Evolutionary conservation across 257 asterid genomes (phyloP), one percentile per base, ranked within the genome.

Genomic region (Buddleja alternifolia): DNA sequence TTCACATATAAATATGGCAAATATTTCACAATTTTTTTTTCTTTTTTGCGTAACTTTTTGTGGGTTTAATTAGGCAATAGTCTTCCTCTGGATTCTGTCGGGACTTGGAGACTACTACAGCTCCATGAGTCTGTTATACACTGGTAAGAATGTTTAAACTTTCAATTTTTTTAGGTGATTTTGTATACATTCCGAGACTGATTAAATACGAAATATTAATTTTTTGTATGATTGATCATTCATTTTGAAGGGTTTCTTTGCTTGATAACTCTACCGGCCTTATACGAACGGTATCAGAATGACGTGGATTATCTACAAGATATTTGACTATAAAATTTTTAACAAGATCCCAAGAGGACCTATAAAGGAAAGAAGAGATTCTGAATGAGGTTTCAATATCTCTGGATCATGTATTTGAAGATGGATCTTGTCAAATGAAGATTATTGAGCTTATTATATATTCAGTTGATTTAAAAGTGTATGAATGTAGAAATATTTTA

Each of bases 271-370:
- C 19, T 93, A n/a, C 98, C 98, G 23, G 88, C 90, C 7, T 59
- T 90, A 4, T 93, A 88, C 57, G 95, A 90, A 37, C 73, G 86
- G 70, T 85, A 88, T 52, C 83, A 85, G 40, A 10, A 65, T 20
- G 96, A 90, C 74, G 91, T 93, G 69, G 95, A 93, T 80, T 74
- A 84, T 67, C 72, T 89, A 80, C 76, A 79, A 32, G 53, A 87
- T 84, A 72, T 41, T 87, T 37, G 98, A 90, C 54, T 36, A 82
- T 56, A 78, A 79, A 47, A 67, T 88, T 63, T 90, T 90, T 20
- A 83, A 80, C 82, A 90, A 88, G 95, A 93, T 90, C 79, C 97
- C 98, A 36, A 87, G 97, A 76, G 93, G 87, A 61, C 97, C 95
- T 6, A 73, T 34, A 93, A 88, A 78, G 88, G 86, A 58, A 82